These are phyloP conservation scores for Salix purpurea DNA, from an alignment of 345 rosid species.

Conservation along the genomic window DNA sequence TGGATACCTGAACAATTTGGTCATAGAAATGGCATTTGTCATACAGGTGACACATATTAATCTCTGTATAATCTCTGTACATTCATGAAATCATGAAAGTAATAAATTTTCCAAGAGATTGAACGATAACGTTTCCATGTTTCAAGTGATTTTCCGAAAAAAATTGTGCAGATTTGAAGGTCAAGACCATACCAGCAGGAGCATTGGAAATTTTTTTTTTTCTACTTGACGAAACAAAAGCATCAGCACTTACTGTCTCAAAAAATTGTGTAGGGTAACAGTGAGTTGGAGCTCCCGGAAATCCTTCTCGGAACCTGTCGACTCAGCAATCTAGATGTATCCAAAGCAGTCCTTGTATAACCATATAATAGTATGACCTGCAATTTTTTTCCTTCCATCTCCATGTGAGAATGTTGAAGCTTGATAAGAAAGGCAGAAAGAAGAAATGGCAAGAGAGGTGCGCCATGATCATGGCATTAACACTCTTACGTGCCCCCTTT, in stretches of 20 bases:
- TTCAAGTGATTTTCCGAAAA: background rate
- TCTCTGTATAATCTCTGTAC: too few relatives aligned
- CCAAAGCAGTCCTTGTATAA: slow-evolving; percentile 48
- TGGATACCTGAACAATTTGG: slow-evolving; percentile 78
- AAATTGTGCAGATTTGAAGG: background rate
- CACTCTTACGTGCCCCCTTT: background rate
- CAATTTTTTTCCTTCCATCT: background rate
- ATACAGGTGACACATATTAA: slow-evolving; percentile 49
- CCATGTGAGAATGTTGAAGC: background rate
- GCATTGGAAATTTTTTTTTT: too few relatives aligned
- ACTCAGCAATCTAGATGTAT: slow-evolving; percentile 55
- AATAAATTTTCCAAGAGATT: background rate
- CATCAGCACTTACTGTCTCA: background rate
- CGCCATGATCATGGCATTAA: too few relatives aligned
- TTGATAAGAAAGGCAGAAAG: background rate
- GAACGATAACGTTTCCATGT: background rate
- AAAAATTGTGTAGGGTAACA: slow-evolving; percentile 57
- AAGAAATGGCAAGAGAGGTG: background rate
- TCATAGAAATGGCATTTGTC: slow-evolving; percentile 88
- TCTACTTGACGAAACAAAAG: background rate
- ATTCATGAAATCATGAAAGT: too few relatives aligned
- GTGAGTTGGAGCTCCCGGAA: slow-evolving; percentile 88
- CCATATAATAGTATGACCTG: slow-evolving; percentile 15
- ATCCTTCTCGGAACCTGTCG: slow-evolving; percentile 77
- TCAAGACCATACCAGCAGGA: background rate